These are phyloP conservation scores for Salicornia ramosissima DNA, from an alignment of 148 eudicot species.

Conservation along the genomic window DNA sequence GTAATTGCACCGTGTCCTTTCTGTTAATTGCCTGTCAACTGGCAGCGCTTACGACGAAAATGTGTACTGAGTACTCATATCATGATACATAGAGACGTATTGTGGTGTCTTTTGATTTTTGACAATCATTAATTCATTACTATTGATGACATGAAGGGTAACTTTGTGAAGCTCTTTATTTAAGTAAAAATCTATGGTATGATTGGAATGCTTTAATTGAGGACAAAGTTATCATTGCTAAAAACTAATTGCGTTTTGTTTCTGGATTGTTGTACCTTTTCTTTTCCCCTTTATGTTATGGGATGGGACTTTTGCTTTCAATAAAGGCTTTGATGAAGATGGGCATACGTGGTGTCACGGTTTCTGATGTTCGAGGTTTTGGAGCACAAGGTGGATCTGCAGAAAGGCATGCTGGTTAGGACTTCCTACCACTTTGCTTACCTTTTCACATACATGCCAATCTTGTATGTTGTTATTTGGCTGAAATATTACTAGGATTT, in stretches of 20 bases:
- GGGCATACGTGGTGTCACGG: slow-evolving; percentile 87
- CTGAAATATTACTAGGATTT: too few species aligned
- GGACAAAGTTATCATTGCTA: neutral
- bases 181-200: neutral
- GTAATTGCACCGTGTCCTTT: neutral
- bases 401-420: slow-evolving; percentile 81
- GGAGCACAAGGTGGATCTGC: slow-evolving; percentile 85
- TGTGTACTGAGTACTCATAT: neutral
- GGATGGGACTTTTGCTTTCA: slow-evolving; percentile 6
- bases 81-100: neutral
- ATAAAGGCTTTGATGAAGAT: slow-evolving; percentile 68
- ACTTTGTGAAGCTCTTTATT: too few species aligned
- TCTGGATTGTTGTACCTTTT: neutral
- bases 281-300: neutral
- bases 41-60: neutral
- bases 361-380: slow-evolving; percentile 89
- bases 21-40: neutral
- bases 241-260: neutral
- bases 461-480: too few species aligned
- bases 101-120: neutral
- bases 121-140: neutral
- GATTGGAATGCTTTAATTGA: neutral
- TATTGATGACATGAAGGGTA: too few species aligned
- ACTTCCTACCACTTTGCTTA: neutral
- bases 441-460: neutral